A percentile compares a stretch with the other conserved stretches of the same genome.
phyloP scores from a whole-genome alignment of 257 asterid species.

The Galeopsis tetrahit region DNA sequence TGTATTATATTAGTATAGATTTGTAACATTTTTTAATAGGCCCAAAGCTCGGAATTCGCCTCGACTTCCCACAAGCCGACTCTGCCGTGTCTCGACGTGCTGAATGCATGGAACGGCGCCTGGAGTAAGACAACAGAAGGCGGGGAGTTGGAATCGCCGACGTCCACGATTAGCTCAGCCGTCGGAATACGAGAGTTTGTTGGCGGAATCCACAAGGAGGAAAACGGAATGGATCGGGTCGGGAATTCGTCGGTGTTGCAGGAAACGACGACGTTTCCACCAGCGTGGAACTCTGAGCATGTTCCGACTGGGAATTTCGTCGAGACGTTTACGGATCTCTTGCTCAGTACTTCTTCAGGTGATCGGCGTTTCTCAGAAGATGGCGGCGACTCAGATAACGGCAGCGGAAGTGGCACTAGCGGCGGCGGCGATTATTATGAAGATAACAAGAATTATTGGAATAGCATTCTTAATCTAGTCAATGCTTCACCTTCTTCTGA shows the following conservation, averaged over 20 bases:
- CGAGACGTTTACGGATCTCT: conserved; percentile 76
- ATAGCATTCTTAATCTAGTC: conserved; percentile 76
- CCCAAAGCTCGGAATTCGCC: conserved; percentile 45
- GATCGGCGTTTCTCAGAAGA: conserved; percentile 55
- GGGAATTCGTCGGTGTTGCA: conserved; percentile 35
- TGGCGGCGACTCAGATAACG: conserved; percentile 60
- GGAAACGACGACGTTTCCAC: conserved; percentile 38
- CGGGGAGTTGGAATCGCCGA: conserved; percentile 69
- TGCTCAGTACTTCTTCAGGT: conserved; percentile 53
- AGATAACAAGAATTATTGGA: conserved; percentile 86
- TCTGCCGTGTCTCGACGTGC: conserved; percentile 53
- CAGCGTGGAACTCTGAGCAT: conserved; percentile 53
- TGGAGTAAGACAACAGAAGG: conserved; percentile 45
- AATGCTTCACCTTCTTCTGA: conserved; percentile 72
- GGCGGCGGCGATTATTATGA: conserved; percentile 55
- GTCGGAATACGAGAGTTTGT: conserved; percentile 45
- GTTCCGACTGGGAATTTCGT: conserved; percentile 55
- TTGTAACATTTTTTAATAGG: neutral
- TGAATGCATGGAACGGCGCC: conserved; percentile 60
- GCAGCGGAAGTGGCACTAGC: conserved; percentile 38
- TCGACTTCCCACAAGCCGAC: conserved; percentile 44
- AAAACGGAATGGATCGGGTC: conserved; percentile 44
- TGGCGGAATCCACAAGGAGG: conserved; percentile 56
- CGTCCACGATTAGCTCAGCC: conserved; percentile 67
- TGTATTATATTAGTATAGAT: neutral